Percentiles rank a stretch among this genome's conserved stretches.
These are phyloP conservation scores for Neurospora sp. DNA, from an alignment of 495 filamentous ascomycete genomes.

Conservation along the genomic window DNA sequence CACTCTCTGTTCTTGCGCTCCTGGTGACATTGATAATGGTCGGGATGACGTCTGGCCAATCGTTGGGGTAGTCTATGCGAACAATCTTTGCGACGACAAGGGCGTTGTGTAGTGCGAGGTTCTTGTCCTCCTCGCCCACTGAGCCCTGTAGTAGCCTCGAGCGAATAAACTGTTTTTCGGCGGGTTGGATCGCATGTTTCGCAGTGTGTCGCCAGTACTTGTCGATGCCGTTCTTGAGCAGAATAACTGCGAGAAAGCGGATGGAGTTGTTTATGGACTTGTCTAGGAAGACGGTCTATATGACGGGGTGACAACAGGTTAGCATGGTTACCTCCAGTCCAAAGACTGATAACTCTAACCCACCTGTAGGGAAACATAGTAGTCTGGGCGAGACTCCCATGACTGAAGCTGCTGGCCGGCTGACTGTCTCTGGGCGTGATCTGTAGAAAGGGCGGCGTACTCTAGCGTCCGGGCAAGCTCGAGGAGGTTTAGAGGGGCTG, in stretches of 20 bases:
- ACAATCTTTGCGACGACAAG: constrained; percentile 80
- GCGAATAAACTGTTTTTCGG: constrained; percentile 67
- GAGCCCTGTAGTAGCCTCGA: constrained; percentile 60
- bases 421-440: constrained; percentile 64
- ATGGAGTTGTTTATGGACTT: constrained; percentile 60
- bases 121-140: constrained; percentile 58
- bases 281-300: constrained; percentile 68
- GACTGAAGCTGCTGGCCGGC: constrained; percentile 72
- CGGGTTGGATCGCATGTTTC: constrained; percentile 56
- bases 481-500: constrained; percentile 44
- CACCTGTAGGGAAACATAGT: constrained; percentile 73
- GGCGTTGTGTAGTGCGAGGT: constrained; percentile 76
- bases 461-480: constrained; percentile 64
- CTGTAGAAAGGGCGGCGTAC: constrained; percentile 63
- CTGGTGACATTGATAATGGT: constrained; percentile 53
- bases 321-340: not conserved
- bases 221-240: constrained; percentile 92
- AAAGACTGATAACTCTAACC: constrained; percentile 11
- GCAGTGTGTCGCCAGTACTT: constrained; percentile 79
- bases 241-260: constrained; percentile 83
- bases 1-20: constrained; percentile 30
- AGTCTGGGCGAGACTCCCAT: constrained; percentile 72
- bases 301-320: not conserved
- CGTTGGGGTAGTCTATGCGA: constrained; percentile 75
- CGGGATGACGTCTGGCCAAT: constrained; percentile 60